Evolutionary conservation across 768 basidiomycete genomes (phyloP), one percentile per base, ranked within the genome.

Genomic region (Tylopilus balloui): DNA sequence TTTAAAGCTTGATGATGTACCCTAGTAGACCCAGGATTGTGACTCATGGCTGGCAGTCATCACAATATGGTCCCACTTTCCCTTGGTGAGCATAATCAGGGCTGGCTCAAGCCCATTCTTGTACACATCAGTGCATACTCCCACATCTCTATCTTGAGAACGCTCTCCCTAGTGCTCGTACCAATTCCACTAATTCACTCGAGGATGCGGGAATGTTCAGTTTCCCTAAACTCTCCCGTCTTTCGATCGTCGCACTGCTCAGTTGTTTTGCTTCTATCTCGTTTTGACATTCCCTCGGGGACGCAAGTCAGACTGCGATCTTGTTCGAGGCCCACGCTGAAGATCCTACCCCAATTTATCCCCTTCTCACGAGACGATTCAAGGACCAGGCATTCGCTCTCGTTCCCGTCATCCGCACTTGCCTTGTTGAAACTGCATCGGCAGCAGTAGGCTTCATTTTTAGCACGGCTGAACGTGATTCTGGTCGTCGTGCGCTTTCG

Each of bases 101-200:
- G 88, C 85, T 14, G 85, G 86, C 54, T 86, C 82, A 7, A 86
- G 66, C 7, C 72, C 77, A 9, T 25, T 21, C 4, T 68, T 66
- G 47, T n/a, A n/a, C n/a, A n/a, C n/a, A n/a, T n/a, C n/a, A n/a
- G n/a, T n/a, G n/a, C n/a, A n/a, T n/a, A n/a, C n/a, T n/a, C n/a
- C n/a, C n/a, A n/a, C 53, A 61, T 13, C 57, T 75, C n/a, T 58
- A 69, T 48, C 59, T 75, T 4, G 67, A 69, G 36, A 57, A 70
- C 34, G 63, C 63, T 21, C 62, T 75, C 6, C 71, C 72, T 12
- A 53, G 48, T n/a, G 41, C 42, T 42, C 45, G 37, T 14, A 11
- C 17, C 1, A 31, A 24, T 25, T 35, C 38, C 21, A n/a, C 17
- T n/a, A 24, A 12, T 2, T 23, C 31, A 9, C 27, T 31, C 7